A percentile compares a stretch with the other conserved stretches of the same genome.
Evolutionary conservation across 768 basidiomycete genomes (phyloP).

Genomic region (Amyloporia xantha): DNA sequence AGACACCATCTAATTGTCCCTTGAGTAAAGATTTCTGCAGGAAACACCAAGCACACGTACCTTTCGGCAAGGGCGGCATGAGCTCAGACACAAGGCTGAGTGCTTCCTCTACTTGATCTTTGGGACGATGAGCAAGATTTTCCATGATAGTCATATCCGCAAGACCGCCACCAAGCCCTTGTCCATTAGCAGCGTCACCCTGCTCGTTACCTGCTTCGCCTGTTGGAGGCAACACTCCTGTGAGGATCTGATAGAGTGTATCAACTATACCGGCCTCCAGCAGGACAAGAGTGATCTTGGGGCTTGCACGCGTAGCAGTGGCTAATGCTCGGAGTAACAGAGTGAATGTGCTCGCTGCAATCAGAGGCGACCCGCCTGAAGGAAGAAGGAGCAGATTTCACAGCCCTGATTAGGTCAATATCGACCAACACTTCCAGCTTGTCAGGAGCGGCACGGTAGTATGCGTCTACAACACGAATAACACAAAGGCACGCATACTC

Average conservation of each 20-base stretch:
- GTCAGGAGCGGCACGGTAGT: constrained; percentile 77
- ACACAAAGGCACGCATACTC: constrained; percentile 94
- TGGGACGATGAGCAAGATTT: constrained; percentile 91
- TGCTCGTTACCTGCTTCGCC: constrained; percentile 49
- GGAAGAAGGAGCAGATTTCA: constrained; percentile 83
- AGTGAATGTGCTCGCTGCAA: constrained; percentile 85
- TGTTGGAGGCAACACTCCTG: constrained; percentile 81
- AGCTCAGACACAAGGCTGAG: constrained; percentile 85
- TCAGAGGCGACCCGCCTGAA: constrained; percentile 78
- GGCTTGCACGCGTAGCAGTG: constrained; percentile 80
- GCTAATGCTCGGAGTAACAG: constrained; percentile 81
- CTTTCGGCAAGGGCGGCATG: constrained; percentile 89
- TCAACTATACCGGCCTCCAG: constrained; percentile 91
- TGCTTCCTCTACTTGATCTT: constrained; percentile 95
- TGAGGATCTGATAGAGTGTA: constrained; percentile 91
- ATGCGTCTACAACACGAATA: constrained; percentile 90
- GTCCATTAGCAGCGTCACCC: constrained; percentile 53
- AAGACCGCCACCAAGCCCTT: constrained; percentile 80
- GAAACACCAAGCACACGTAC: constrained; percentile 31
- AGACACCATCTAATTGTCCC: constrained; percentile 93
- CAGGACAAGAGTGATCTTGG: constrained; percentile 79
- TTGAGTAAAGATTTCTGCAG: neutral
- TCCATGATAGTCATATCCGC: constrained; percentile 99
- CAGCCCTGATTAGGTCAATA: constrained; percentile 67
- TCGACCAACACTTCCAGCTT: constrained; percentile 85